Evolutionary conservation across 345 rosid species (phyloP).

Genomic region (Anacardium occidentale): DNA sequence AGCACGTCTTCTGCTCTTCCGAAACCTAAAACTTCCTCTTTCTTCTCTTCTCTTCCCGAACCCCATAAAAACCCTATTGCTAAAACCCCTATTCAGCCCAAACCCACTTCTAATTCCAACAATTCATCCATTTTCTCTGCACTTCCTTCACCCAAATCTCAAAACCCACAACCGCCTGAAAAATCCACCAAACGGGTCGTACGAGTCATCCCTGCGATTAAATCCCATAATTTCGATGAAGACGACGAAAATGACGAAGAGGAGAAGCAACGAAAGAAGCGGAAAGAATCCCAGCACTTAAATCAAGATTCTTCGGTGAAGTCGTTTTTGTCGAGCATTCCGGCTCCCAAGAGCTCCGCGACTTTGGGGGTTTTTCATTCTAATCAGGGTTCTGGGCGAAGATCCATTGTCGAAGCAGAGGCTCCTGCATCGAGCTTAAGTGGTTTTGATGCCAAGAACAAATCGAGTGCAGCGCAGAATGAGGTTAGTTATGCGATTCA

Average conservation of each 20-base stretch:
- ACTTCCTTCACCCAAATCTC: conserved; percentile 51
- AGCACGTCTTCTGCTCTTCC: conserved; percentile 10
- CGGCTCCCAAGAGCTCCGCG: conserved; percentile 68
- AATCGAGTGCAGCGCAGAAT: conserved; percentile 29
- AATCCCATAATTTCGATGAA: conserved; percentile 26
- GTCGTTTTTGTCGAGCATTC: conserved; percentile 74
- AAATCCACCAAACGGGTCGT: conserved; percentile 54
- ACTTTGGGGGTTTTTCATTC: conserved; percentile 61
- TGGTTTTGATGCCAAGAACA: conserved; percentile 16
- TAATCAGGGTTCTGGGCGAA: conserved; percentile 57
- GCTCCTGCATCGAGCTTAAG: conserved; percentile 27
- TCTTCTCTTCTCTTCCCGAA: conserved; percentile 25
- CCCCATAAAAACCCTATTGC: conserved; percentile 26
- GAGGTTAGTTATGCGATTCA: conserved; percentile 19
- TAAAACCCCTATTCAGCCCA: conserved; percentile 9
- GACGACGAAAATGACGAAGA: conserved; percentile 48
- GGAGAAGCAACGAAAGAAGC: conserved; percentile 44
- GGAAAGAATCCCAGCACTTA: conserved; percentile 31
- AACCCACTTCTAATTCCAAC: conserved; percentile 27
- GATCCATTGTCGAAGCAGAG: conserved; percentile 58
- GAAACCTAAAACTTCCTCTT: conserved; percentile 1
- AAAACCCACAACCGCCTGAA: conserved; percentile 15
- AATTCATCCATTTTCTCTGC: conserved; percentile 42
- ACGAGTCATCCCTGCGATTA: conserved; percentile 51
- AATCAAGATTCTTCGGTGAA: conserved; percentile 45